Evolutionary conservation across 75 land plant genomes (phyloP), one percentile per base, ranked within the genome.

Genomic region (Ceratopteris richardii): DNA sequence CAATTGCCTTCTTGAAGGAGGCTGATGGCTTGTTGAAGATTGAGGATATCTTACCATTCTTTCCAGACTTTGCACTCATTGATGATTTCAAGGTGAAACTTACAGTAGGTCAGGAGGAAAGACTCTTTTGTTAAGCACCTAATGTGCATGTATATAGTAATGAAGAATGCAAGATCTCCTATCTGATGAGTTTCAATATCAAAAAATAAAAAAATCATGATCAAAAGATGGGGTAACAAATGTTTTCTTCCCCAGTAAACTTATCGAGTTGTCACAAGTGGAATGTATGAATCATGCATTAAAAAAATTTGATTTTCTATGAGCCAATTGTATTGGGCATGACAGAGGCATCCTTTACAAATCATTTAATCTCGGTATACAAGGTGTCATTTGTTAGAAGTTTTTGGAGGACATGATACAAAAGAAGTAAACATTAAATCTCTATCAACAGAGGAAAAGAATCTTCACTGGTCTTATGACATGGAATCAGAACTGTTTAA

Each of bases 41-140:
- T 65, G 98, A 94, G 69, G 98, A 94, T 58, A 94, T 94, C 37
- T 64, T 94, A 29, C 98, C 98, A 7, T 94, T 94, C 59, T 94
- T 94, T 57, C 98, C 98, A 10, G 98, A 89, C 61, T 94, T 94
- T 79, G 85, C 93, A 1, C 60, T 94, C 36, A 94, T 94, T 69
- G 96, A 94, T 70, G 98, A 94, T 63, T 94, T 94, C 69, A 82
- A 85, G 81, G 98, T 92, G 60, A 46, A 9, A 62, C 25, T 48
- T 20, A 17, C n/a, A n/a, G n/a, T n/a, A n/a, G n/a, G 17, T 60
- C 20, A 9, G 42, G 42, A 9, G 14, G 42, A 40, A 40, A 40
- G 42, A n/a, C n/a, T n/a, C n/a, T n/a, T n/a, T n/a, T n/a, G n/a
- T n/a, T n/a, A n/a, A n/a, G n/a, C n/a, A n/a, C n/a, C n/a, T n/a